Conservation (phyloP, 805 yeast species). For the Spathaspora girioi region DNA sequence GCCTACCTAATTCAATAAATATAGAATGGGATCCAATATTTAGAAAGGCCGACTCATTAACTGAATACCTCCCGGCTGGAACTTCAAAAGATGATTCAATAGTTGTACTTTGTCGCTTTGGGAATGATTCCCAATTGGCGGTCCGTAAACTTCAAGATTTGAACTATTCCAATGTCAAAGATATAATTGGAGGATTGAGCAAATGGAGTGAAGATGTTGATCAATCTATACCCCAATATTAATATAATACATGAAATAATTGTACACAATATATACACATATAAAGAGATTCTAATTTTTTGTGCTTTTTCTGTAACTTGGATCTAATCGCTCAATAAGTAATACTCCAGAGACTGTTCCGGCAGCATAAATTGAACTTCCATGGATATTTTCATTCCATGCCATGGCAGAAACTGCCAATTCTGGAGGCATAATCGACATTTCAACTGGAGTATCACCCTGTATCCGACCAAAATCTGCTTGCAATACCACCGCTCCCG, state of each 20-base stretch:
- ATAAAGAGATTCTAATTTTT: not conserved
- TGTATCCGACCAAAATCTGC: slow-evolving; percentile 28
- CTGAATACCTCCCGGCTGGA: slow-evolving; percentile 18
- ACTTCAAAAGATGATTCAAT: slow-evolving; percentile 26
- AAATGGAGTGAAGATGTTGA: slow-evolving; percentile 67
- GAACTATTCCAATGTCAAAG: slow-evolving; percentile 50
- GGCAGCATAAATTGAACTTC: slow-evolving; percentile 50
- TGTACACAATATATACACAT: slow-evolving; percentile 1
- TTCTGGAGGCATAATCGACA: slow-evolving; percentile 44
- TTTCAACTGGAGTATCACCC: slow-evolving; percentile 25
- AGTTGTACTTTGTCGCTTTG: slow-evolving; percentile 76
- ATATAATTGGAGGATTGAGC: slow-evolving; percentile 74
- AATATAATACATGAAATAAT: not conserved
- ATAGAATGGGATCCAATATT: slow-evolving; percentile 56
- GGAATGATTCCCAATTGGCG: slow-evolving; percentile 87
- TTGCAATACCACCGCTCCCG: slow-evolving; percentile 12
- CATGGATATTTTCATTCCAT: slow-evolving; percentile 52
- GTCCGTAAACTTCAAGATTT: slow-evolving; percentile 50
- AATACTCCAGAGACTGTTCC: slow-evolving; percentile 51
- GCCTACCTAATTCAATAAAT: slow-evolving; percentile 56
- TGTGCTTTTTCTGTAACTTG: slow-evolving; percentile 4
- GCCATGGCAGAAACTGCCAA: slow-evolving; percentile 46
- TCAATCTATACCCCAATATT: slow-evolving; percentile 60
- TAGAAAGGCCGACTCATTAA: slow-evolving; percentile 20
- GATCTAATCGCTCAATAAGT: slow-evolving; percentile 40